Base-by-base conservation (phyloP, 345 rosid species). In the Sonneratia caseolaris region DNA sequence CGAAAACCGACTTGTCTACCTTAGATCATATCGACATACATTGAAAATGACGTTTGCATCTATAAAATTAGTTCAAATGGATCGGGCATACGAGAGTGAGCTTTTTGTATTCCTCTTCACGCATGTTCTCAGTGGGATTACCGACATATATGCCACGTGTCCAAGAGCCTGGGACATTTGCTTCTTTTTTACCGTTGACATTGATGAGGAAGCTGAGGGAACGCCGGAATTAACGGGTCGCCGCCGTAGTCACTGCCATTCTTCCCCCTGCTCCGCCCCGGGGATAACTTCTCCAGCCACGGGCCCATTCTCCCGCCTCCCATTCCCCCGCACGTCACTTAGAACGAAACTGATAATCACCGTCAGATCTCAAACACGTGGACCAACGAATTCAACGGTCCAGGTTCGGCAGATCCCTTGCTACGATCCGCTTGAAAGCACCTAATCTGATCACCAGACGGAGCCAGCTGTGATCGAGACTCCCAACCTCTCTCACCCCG, bases 401-500 rank as follows among this genome's bases (percentile, higher is more conserved):
- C 13, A 70, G 12, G 2, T 70, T 22, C 35, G 13, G 11, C 64
- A 22, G 64, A 62, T 27, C 18, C 37, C 18, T 57, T 13, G 37
- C 38, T 2, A 61, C 19, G 19, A 3, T 13, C 35, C 38, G 7
- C 38, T 27, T 1, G 37, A 15, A 13, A 27, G 66, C 66, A 35
- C 3, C 24, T 57, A 32, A 57, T 57, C 64, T 21, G 1, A 19
- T 42, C 45, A 53, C 3, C 7, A 19, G 7, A 42, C 45, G 3
- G 68, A 12, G 68, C 15, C 68, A 66, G 68, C 68, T 66, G 45
- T 66, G 68, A 56, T 56, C 11, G 27, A 3, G 64, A 18, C 68
- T 14, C 66, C 37, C 47, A 32, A 13, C 64, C 37, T 16, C 40
- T 19, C 14, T 40, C 68, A 21, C 37, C 42, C 61, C 27, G 32